These are phyloP conservation scores for Piper longum DNA, from an alignment of 164 flowering plant species.

Conservation along the genomic window DNA sequence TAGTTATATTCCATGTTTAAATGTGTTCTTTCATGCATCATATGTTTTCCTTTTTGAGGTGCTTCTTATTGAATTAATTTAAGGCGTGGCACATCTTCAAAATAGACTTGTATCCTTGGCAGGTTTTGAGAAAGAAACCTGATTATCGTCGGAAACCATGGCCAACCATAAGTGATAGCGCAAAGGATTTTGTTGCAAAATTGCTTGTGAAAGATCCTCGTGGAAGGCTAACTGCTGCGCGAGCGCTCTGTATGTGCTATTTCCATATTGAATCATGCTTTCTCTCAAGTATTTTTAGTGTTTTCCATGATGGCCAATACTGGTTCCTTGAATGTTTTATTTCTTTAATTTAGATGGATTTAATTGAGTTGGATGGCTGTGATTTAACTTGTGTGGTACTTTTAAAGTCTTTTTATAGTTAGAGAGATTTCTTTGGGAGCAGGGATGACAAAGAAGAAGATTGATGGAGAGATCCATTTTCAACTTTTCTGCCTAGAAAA, in stretches of 20 bases:
- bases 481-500: neutral
- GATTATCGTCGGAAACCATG: constrained; percentile 94
- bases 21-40: no score
- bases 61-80: no score
- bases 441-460: no score
- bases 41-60: no score
- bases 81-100: no score
- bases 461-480: neutral
- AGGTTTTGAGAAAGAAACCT: constrained; percentile 91
- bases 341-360: no score
- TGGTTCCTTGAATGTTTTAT: no score
- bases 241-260: constrained; percentile 71
- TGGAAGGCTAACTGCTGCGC: constrained; percentile 92
- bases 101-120: constrained; percentile 5
- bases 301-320: neutral
- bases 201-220: constrained; percentile 87
- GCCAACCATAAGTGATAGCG: constrained; percentile 79
- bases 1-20: neutral
- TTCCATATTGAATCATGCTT: no score
- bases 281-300: neutral
- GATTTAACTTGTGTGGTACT: no score
- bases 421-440: no score
- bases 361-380: no score
- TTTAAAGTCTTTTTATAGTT: no score
- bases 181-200: constrained; percentile 92